These are phyloP conservation scores for Zygnema cylindricum DNA, from an alignment of 139 green algal genomes.

Conservation along the genomic window DNA sequence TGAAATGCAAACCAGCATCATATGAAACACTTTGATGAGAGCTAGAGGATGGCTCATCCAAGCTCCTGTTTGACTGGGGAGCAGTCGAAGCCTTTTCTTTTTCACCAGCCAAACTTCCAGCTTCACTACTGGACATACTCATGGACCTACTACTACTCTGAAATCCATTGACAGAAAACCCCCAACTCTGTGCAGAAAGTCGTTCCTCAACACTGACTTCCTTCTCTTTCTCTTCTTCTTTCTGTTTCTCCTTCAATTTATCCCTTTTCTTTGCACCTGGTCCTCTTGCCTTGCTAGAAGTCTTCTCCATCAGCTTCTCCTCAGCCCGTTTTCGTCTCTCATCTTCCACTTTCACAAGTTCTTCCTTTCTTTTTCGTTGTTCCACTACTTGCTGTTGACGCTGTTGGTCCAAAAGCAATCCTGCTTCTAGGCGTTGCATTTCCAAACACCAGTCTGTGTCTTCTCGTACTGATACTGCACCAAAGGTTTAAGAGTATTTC, in stretches of 20 bases:
- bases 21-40: no score
- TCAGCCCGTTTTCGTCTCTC: constrained; percentile 9
- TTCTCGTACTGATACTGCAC: not conserved
- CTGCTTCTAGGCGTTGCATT: not conserved
- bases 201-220: not conserved
- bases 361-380: not conserved
- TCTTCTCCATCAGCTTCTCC: constrained; percentile 27
- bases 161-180: not conserved
- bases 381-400: constrained; percentile 13
- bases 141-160: not conserved
- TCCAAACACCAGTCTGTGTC: not conserved
- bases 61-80: no score
- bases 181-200: not conserved
- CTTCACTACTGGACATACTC: not conserved
- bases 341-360: not conserved
- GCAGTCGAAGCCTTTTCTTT: no score
- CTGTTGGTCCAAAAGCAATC: constrained; percentile 1
- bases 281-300: constrained; percentile 9
- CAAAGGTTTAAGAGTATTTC: no score
- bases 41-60: no score
- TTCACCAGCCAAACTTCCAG: not conserved
- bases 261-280: not conserved
- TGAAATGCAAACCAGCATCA: no score
- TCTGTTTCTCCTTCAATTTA: not conserved
- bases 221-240: not conserved